Evolutionary conservation across 441 rosid species (phyloP).

Genomic region (Adansonia madagascariensis): DNA sequence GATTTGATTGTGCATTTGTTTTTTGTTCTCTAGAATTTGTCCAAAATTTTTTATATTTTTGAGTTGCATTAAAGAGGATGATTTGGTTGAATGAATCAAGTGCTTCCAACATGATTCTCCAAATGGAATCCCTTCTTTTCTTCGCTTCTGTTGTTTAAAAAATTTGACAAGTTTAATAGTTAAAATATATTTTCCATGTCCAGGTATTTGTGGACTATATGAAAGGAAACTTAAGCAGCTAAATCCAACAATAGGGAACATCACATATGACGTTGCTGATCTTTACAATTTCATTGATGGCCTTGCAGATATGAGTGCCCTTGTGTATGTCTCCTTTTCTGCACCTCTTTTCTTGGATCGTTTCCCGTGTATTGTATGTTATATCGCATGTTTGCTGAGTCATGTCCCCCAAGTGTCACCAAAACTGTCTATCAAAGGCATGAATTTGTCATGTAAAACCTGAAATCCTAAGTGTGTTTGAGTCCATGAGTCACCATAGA

Average conservation of each 20-base stretch:
- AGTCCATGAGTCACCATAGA: background rate
- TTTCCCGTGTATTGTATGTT: background rate
- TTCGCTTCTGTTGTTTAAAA: background rate
- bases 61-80: background rate
- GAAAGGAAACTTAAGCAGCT: constrained; percentile 91
- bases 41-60: background rate
- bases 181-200: constrained; percentile 16
- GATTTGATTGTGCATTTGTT: background rate
- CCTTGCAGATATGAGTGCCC: constrained; percentile 89
- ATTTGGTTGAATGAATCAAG: background rate
- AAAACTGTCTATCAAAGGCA: background rate
- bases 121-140: background rate
- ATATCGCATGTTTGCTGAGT: background rate
- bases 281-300: constrained; percentile 95
- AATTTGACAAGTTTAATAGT: background rate
- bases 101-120: background rate
- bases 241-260: constrained; percentile 76
- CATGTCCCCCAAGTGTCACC: background rate
- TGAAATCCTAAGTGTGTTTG: background rate
- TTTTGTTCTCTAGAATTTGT: background rate
- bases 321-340: constrained; percentile 61
- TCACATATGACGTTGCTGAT: constrained; percentile 83
- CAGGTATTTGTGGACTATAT: constrained; percentile 86
- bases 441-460: background rate
- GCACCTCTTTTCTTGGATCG: background rate